Conservation (phyloP, 192 early-diverging fungal species). For the Entomortierella chlamydospora region DNA sequence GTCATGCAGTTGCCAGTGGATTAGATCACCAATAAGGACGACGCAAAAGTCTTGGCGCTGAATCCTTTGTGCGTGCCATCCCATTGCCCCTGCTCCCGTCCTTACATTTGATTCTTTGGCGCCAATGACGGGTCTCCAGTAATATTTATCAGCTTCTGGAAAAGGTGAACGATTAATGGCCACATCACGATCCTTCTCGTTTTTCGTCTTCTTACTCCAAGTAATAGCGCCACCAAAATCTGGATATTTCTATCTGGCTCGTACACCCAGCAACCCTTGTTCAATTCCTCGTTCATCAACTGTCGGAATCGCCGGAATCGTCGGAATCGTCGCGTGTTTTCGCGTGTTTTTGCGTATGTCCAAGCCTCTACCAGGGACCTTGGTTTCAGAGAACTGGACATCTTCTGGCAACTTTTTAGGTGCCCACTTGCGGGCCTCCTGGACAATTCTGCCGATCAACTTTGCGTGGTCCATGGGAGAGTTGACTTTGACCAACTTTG, state of each 20-base stretch:
- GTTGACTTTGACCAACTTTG: slow-evolving; percentile 12
- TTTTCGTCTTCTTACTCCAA: slow-evolving; percentile 49
- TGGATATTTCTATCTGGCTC: slow-evolving; percentile 37
- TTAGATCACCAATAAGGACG: slow-evolving; percentile 62
- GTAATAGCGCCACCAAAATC: slow-evolving; percentile 45
- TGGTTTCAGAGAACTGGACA: not conserved
- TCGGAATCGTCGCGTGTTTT: slow-evolving; percentile 35
- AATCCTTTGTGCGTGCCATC: slow-evolving; percentile 37
- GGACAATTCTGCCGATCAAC: not conserved
- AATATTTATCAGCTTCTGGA: slow-evolving; percentile 50
- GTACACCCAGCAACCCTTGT: slow-evolving; percentile 44
- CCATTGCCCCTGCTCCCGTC: not conserved
- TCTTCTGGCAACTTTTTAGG: slow-evolving; percentile 5
- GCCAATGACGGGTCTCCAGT: slow-evolving; percentile 23
- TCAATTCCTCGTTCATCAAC: slow-evolving; percentile 37
- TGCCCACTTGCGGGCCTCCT: not conserved
- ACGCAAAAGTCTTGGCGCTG: slow-evolving; percentile 58
- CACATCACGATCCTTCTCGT: slow-evolving; percentile 43
- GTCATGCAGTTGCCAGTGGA: slow-evolving; percentile 67
- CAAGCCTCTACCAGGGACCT: slow-evolving; percentile 28
- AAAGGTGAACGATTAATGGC: slow-evolving; percentile 45
- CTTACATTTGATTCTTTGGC: not conserved
- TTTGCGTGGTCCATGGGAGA: not conserved
- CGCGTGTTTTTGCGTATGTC: slow-evolving; percentile 10
- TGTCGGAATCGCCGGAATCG: slow-evolving; percentile 24